These are phyloP conservation scores for Pyracantha coccinea DNA, from an alignment of 331 rosid genomes.

Conservation along the genomic window DNA sequence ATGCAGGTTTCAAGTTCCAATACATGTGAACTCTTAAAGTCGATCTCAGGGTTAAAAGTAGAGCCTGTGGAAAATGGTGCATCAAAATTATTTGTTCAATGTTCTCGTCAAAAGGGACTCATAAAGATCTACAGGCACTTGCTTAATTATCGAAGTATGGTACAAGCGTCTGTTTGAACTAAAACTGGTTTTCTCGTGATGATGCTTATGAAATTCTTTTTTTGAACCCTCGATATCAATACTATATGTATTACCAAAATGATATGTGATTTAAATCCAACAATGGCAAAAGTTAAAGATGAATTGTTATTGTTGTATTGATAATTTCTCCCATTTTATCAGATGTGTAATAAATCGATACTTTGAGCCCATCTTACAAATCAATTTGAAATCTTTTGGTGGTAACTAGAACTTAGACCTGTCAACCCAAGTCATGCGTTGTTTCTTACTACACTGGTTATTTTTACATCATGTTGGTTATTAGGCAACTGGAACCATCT, in stretches of 20 bases:
- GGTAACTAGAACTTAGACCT: background rate
- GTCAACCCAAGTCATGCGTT: background rate
- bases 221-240: background rate
- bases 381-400: background rate
- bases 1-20: conserved; percentile 85
- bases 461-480: background rate
- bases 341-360: background rate
- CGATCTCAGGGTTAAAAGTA: conserved; percentile 80
- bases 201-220: background rate
- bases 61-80: conserved; percentile 90
- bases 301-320: background rate
- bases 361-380: background rate
- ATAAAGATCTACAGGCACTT: conserved; percentile 94
- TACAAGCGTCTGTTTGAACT: conserved; percentile 8
- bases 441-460: background rate
- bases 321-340: background rate
- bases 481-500: background rate
- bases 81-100: conserved; percentile 90
- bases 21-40: conserved; percentile 81
- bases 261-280: background rate
- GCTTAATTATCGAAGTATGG: conserved; percentile 81
- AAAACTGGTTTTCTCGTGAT: background rate
- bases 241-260: background rate
- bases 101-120: conserved; percentile 98
- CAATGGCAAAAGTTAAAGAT: background rate